phyloP scores from a whole-genome alignment of 306 rosid genomes.

The Rosa multiflora region DNA sequence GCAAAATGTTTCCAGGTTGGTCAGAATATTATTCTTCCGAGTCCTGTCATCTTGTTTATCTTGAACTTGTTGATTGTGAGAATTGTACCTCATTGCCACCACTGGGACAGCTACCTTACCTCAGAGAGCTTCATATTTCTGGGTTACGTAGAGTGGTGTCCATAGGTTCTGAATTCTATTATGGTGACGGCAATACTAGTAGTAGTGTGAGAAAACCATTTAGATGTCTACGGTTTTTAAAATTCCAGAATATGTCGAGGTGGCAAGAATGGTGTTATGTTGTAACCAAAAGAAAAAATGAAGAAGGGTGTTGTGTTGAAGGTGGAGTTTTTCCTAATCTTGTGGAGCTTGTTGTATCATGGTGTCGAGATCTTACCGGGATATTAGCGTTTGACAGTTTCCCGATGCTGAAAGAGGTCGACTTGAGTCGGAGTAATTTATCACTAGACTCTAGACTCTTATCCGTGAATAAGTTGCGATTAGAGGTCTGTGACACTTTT shows the following conservation, averaged over 20 bases:
- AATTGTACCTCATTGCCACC: no score
- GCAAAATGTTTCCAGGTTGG: no score
- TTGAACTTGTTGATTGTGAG: no score
- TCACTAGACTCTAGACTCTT: no score
- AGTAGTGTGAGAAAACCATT: no score
- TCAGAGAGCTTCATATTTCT: not conserved
- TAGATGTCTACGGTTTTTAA: not conserved
- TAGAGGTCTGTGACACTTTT: no score
- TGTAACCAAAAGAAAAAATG: no score
- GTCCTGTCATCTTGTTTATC: no score
- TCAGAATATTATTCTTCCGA: no score
- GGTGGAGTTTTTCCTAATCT: not conserved
- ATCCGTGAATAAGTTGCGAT: no score
- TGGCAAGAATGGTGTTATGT: not conserved
- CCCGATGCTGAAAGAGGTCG: no score
- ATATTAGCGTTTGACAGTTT: not conserved
- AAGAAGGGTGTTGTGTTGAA: not conserved
- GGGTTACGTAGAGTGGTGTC: not conserved
- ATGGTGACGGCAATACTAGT: not conserved
- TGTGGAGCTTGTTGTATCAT: not conserved
- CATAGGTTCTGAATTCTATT: not conserved
- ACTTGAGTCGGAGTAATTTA: accelerated
- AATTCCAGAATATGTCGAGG: accelerated
- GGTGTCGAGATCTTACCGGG: not conserved
- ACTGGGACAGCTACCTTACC: conserved; percentile 20